Evolutionary conservation across 805 yeast species (phyloP).

Genomic region (Zygosaccharomyces lentus): DNA sequence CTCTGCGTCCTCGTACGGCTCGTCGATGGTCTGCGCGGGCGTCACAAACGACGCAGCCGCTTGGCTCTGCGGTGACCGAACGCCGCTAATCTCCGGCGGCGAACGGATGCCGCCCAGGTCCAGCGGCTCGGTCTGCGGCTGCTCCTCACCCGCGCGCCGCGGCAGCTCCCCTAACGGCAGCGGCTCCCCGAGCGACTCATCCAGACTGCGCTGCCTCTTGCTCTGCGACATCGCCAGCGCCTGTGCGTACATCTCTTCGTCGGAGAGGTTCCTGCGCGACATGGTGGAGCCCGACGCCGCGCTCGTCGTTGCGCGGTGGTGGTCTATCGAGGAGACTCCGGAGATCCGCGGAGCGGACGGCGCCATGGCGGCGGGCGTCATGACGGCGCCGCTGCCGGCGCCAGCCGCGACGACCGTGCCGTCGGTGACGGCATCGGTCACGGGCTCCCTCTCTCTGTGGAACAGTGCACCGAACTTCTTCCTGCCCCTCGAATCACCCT

Average conservation of each 20-base stretch:
- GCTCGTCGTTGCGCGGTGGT: neutral
- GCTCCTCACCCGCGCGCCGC: neutral
- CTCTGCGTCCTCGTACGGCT: slow-evolving; percentile 1
- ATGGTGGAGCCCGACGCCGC: slow-evolving; percentile 1
- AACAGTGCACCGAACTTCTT: slow-evolving; percentile 3
- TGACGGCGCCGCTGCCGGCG: neutral
- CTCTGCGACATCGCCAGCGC: slow-evolving; percentile 56
- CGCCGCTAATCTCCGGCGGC: no score
- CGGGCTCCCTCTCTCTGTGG: slow-evolving; percentile 3
- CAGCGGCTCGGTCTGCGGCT: neutral
- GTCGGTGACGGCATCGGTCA: neutral
- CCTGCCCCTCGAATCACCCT: neutral
- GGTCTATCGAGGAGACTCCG: slow-evolving; percentile 2
- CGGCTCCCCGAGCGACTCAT: neutral
- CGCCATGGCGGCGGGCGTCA: neutral
- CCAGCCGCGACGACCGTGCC: neutral
- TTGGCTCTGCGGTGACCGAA: slow-evolving; percentile 4
- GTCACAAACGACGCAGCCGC: slow-evolving; percentile 5
- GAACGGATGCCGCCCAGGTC: slow-evolving; percentile 1
- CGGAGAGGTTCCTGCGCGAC: slow-evolving; percentile 26
- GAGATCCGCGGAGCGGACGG: neutral
- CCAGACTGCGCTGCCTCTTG: slow-evolving; percentile 17
- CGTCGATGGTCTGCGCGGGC: slow-evolving; percentile 4
- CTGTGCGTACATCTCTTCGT: slow-evolving; percentile 51
- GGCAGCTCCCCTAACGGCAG: neutral